Conservation (phyloP, 1,284 basidiomycete genomes). For the Spongiforma sp. region DNA sequence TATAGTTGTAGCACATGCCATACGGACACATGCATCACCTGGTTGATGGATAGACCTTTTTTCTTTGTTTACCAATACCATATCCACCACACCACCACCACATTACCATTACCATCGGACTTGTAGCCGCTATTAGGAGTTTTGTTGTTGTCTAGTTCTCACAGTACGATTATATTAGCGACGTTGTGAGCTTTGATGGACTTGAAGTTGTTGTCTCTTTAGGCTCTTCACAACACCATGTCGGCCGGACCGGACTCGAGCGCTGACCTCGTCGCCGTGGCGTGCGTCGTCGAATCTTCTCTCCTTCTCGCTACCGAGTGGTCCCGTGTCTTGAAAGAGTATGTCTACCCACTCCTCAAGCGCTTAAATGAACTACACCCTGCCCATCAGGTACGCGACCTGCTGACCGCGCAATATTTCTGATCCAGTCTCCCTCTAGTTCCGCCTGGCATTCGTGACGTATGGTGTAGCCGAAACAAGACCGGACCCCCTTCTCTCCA, state of each 20-base stretch:
- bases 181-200: background rate
- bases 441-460: conserved; percentile 59
- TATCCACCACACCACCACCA: conserved; percentile 22
- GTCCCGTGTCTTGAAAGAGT: conserved; percentile 51
- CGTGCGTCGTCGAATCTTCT: conserved; percentile 69
- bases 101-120: conserved; percentile 18
- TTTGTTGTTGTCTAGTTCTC: conserved; percentile 9
- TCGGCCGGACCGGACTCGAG: conserved; percentile 21
- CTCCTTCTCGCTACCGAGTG: conserved; percentile 59
- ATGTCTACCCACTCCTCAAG: conserved; percentile 56
- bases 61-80: background rate
- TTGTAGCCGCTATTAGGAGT: conserved; percentile 12
- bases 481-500: conserved; percentile 60
- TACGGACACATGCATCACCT: conserved; percentile 5
- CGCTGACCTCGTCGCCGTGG: conserved; percentile 51
- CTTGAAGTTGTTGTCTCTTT: background rate
- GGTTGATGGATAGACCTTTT: no score
- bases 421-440: conserved; percentile 39
- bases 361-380: conserved; percentile 54
- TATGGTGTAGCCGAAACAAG: conserved; percentile 58
- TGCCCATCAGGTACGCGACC: conserved; percentile 34
- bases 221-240: conserved; percentile 26
- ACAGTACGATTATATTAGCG: background rate
- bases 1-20: conserved; percentile 3
- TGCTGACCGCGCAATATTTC: conserved; percentile 1